Base-by-base conservation (phyloP, 2,329 filamentous ascomycete species). In the Cylindrodendrum hubeiense region DNA sequence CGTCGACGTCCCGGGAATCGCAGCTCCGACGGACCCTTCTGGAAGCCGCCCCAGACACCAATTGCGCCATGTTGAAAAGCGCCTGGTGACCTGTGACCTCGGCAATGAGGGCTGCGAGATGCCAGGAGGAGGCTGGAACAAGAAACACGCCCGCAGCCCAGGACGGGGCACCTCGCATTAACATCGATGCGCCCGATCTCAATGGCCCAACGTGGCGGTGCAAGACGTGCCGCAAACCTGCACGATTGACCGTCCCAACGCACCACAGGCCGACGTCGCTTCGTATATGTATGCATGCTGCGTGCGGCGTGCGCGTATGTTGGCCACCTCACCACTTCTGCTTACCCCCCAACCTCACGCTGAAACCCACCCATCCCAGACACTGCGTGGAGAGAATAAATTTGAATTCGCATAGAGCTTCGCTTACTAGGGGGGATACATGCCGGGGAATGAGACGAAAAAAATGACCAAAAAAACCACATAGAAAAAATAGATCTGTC, bases 321-420 rank as follows among this genome's bases (percentile, higher is more conserved):
- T 52, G 21, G 57, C 57, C 49, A 49, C 57, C 41, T 60, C 49
- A 54, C 10, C 57, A 30, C 30, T 51, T 46, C n/a, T 28, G 26
- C 56, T 53, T 60, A 52, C 49, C 26, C 41, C n/a, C 51, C 10
- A 4, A 21, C 24, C 37, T 30, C 24, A 13, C 17, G n/a, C 24
- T 41, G 28, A 37, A 12, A 39, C 37, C 37, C 7, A 22, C 26
- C 28, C n/a, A 17, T 21, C 21, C 10, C 7, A 24, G 12, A 24
- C 24, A 8, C 17, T 41, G 13, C 44, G 34, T 22, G 28, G 15
- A 57, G 26, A 63, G 19, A 7, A 33, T 19, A 52, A 52, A 53
- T 47, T n/a, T 15, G 53, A 56, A 50, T 57, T 63, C 64, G 50
- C 54, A 63, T 66, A 63, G 58, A 63, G 56, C 55, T 58, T 66